Evolutionary conservation across 2,329 filamentous ascomycete species (phyloP).

Genomic region (Beauveria sp.): DNA sequence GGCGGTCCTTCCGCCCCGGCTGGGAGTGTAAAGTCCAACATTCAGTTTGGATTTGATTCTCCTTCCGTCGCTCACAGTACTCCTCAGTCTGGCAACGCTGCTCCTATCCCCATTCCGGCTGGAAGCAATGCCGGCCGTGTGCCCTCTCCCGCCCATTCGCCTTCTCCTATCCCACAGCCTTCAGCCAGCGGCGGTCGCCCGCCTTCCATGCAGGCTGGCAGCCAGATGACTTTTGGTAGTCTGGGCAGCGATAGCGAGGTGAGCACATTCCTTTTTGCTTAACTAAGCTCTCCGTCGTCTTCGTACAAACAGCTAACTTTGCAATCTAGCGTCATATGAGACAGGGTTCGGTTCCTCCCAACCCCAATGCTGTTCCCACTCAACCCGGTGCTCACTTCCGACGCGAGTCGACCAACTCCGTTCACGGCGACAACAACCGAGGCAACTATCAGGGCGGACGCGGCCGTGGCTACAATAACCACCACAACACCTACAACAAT

Average conservation of each 20-base stretch:
- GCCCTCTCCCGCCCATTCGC: slow-evolving; percentile 78
- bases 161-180: slow-evolving; percentile 87
- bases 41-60: slow-evolving; percentile 80
- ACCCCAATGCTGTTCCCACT: slow-evolving; percentile 50
- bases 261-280: slow-evolving; percentile 32
- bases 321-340: slow-evolving; percentile 56
- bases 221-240: slow-evolving; percentile 74
- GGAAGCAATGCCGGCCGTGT: slow-evolving; percentile 60
- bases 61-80: slow-evolving; percentile 59
- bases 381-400: slow-evolving; percentile 69
- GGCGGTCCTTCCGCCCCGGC: slow-evolving; percentile 47
- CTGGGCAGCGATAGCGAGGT: slow-evolving; percentile 75
- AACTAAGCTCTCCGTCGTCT: slow-evolving; percentile 7
- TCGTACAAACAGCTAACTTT: slow-evolving; percentile 8
- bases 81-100: slow-evolving; percentile 48
- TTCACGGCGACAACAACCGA: slow-evolving; percentile 48
- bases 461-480: slow-evolving; percentile 41
- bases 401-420: slow-evolving; percentile 78
- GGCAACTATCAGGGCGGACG: slow-evolving; percentile 47
- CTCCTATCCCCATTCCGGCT: slow-evolving; percentile 56
- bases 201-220: slow-evolving; percentile 64
- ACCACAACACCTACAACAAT: slow-evolving; percentile 32
- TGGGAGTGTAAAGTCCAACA: slow-evolving; percentile 25
- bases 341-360: slow-evolving; percentile 55
- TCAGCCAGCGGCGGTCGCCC: slow-evolving; percentile 78